Conservation (phyloP, 2,329 filamentous ascomycete genomes). For the Whalleya microplaca region DNA sequence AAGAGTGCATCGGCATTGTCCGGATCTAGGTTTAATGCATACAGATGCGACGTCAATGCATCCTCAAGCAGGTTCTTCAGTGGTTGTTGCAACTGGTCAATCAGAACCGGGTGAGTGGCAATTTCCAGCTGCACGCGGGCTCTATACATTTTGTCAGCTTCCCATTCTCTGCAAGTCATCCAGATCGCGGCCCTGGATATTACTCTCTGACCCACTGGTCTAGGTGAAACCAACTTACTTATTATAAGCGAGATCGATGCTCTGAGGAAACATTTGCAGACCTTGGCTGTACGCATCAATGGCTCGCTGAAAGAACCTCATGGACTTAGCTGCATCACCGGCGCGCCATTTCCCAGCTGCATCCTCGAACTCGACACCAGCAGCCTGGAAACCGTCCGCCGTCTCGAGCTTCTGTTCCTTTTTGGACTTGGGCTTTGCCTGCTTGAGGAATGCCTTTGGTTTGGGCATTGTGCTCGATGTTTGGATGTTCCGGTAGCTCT, state of each 20-base stretch:
- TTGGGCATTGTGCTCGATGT: slow-evolving; percentile 12
- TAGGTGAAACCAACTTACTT: slow-evolving; percentile 53
- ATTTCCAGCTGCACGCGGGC: slow-evolving; percentile 72
- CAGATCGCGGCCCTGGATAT: too few species aligned
- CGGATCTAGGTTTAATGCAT: slow-evolving; percentile 61
- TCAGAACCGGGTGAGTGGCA: slow-evolving; percentile 66
- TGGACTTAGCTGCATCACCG: slow-evolving; percentile 67
- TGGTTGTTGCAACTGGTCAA: slow-evolving; percentile 59
- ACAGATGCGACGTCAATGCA: slow-evolving; percentile 66
- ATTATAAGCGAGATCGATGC: slow-evolving; percentile 76
- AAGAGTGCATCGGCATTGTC: slow-evolving; percentile 71
- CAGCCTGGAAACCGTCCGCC: slow-evolving; percentile 71
- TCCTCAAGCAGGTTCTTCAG: slow-evolving; percentile 59
- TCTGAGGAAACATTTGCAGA: slow-evolving; percentile 60
- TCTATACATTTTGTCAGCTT: slow-evolving; percentile 42
- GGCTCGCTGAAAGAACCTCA: slow-evolving; percentile 63
- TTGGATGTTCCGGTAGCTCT: background rate
- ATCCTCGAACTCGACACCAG: slow-evolving; percentile 71
- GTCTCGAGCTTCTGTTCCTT: slow-evolving; percentile 56
- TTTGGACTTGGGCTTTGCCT: slow-evolving; percentile 27
- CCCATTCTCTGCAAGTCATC: background rate
- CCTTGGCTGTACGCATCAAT: slow-evolving; percentile 69
- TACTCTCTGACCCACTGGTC: slow-evolving; percentile 15
- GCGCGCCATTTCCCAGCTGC: slow-evolving; percentile 75
- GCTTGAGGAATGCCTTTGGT: slow-evolving; percentile 24